Evolutionary conservation across 169 alveolate genomes (phyloP), one percentile per base, ranked within the genome.

Genomic region (Cyclospora cayetanensis): DNA sequence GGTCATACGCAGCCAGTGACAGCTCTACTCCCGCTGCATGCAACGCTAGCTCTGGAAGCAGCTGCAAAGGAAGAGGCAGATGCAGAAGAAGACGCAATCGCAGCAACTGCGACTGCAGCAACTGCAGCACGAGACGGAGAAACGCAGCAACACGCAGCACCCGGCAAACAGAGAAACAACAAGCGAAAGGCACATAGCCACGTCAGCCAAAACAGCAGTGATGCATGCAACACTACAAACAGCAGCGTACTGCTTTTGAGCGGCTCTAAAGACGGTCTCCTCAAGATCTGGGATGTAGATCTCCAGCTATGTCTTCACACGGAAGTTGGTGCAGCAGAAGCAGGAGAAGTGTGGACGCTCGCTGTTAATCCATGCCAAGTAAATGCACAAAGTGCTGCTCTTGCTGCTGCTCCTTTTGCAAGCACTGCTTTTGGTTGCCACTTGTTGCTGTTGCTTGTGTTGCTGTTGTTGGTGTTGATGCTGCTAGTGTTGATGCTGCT

Each of bases 271-370:
- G 98, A 97, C 93, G 94, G 98, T 41, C 90, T 96, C 55, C 90
- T 97, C n/a, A 96, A 96, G 70, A 90, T 97, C 29, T 97, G 98
- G 98, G 97, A 96, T 80, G 90, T 94, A 41, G 92, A 91, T 52
- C 92, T 96, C 34, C 97, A 97, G 93, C 74, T 95, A 39, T 96
- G 98, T 90, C 95, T 97, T 5, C 97, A 97, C 77, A 96, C 98
- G 2, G 93, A 95, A n/a, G 95, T 96, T 25, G 96, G 95, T 63
- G 66, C 83, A 3, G 84, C 84, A 72, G 84, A 34, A 18, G 84
- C 84, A 15, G 84, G 60, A 35, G 97, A 95, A 70, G 93, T 95
- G 27, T 95, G 92, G 80, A 88, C 95, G n/a, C 80, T 94, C 29
- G 93, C 95, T 20, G 86, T 95, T 34, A 46, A 74, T 37, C 20